A percentile compares a stretch with the other conserved stretches of the same genome.
phyloP scores from a whole-genome alignment of 1,284 basidiomycete genomes.

The Fomes fomentarius region DNA sequence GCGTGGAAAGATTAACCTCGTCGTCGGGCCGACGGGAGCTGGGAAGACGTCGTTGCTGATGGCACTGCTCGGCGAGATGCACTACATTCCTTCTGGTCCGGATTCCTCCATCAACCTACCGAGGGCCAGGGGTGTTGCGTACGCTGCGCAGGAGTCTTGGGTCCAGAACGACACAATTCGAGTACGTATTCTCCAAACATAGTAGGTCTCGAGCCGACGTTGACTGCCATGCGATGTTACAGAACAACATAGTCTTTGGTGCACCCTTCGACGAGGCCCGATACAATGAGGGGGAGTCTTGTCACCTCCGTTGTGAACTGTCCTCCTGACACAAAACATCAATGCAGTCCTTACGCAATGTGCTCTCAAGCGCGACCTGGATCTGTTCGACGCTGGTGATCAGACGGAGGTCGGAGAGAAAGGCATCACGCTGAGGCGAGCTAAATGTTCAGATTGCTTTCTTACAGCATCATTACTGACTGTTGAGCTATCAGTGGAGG shows the following conservation, averaged over 20 bases:
- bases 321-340: too few relatives aligned
- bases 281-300: conserved; percentile 43
- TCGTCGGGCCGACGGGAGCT: conserved; percentile 65
- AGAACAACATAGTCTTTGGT: conserved; percentile 51
- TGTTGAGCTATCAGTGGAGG: conserved; percentile 48
- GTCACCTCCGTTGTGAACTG: too few relatives aligned
- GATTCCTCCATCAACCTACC: conserved; percentile 71
- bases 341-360: conserved; percentile 62
- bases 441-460: not conserved
- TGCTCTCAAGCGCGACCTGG: conserved; percentile 63
- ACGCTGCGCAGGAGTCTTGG: conserved; percentile 81
- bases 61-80: conserved; percentile 70
- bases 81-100: conserved; percentile 53
- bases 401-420: conserved; percentile 73
- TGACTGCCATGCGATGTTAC: not conserved
- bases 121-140: conserved; percentile 67
- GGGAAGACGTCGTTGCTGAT: conserved; percentile 57
- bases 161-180: conserved; percentile 59
- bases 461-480: too few relatives aligned
- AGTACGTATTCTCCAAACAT: too few relatives aligned
- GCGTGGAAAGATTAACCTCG: conserved; percentile 59
- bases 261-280: conserved; percentile 44
- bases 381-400: conserved; percentile 74
- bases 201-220: not conserved
- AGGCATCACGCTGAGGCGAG: conserved; percentile 60